These are phyloP conservation scores for Paramecium pentaurelia DNA, from an alignment of 73 alveolate species.

Conservation along the genomic window DNA sequence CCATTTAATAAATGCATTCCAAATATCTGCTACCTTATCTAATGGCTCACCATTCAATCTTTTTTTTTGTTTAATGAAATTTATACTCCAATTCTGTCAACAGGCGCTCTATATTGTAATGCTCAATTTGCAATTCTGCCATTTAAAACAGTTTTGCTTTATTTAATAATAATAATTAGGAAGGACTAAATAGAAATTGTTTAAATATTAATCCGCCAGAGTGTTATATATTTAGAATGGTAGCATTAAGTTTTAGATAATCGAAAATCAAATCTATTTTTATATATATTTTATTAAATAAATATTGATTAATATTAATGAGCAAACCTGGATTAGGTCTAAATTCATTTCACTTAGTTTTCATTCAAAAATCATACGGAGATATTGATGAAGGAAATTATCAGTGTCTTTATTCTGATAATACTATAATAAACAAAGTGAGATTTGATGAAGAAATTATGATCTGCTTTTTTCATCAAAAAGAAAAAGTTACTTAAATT, in stretches of 20 bases:
- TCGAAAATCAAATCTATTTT: neutral
- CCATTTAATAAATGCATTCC: conserved; percentile 50
- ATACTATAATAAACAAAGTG: neutral
- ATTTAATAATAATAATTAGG: neutral
- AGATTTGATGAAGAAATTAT: neutral
- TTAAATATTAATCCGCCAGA: neutral
- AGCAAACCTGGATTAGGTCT: conserved; percentile 12
- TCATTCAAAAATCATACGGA: neutral
- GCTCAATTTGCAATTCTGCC: conserved; percentile 38
- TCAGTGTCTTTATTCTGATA: neutral
- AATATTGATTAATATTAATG: neutral
- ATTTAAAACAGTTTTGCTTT: neutral
- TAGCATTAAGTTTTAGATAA: neutral
- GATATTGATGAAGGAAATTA: neutral
- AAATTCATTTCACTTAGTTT: neutral
- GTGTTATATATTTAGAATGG: neutral
- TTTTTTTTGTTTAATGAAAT: neutral
- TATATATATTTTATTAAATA: neutral
- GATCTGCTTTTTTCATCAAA: neutral
- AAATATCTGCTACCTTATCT: neutral
- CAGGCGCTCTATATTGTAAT: conserved; percentile 15
- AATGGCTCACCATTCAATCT: neutral
- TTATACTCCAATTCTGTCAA: neutral
- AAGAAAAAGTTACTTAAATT: neutral
- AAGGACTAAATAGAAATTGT: neutral